Conservation (phyloP, 495 filamentous ascomycete genomes). For the Penicillium diatomitis region DNA sequence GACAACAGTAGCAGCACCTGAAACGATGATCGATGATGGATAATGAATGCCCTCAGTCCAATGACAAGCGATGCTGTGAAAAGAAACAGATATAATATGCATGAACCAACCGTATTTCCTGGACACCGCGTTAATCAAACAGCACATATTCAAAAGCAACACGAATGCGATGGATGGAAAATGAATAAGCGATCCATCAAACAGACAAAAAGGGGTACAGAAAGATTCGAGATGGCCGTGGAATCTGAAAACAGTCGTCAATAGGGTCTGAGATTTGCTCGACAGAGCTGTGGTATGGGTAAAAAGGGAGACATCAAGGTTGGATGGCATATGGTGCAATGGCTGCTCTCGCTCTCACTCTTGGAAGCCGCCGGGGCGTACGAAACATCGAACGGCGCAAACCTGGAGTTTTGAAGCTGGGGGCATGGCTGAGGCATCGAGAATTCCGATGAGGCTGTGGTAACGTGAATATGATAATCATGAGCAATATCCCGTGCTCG, state of each 20-base stretch:
- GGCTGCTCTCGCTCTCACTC: background rate
- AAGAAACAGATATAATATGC: background rate
- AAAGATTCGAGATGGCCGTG: conserved; percentile 8
- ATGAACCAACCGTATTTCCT: too few species aligned
- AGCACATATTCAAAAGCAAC: too few species aligned
- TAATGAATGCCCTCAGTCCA: conserved; percentile 1
- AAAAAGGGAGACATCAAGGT: background rate
- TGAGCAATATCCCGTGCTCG: too few species aligned
- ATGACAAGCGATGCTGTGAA: conserved; percentile 2
- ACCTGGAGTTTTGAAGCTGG: too few species aligned
- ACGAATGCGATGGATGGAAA: too few species aligned
- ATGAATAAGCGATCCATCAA: too few species aligned
- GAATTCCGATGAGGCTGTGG: too few species aligned
- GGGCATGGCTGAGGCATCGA: too few species aligned
- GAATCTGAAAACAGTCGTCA: conserved; percentile 2
- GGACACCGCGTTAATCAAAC: too few species aligned
- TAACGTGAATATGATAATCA: too few species aligned
- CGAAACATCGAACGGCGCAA: too few species aligned
- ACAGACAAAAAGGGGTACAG: conserved; percentile 4
- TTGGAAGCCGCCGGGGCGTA: background rate
- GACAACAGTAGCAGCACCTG: background rate
- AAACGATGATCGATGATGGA: background rate
- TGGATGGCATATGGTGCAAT: background rate
- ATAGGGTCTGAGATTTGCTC: conserved; percentile 1
- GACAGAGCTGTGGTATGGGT: background rate